Percentiles rank a stretch among this genome's conserved stretches.
Conservation (phyloP, 768 basidiomycete genomes). For the Inosperma sp. region DNA sequence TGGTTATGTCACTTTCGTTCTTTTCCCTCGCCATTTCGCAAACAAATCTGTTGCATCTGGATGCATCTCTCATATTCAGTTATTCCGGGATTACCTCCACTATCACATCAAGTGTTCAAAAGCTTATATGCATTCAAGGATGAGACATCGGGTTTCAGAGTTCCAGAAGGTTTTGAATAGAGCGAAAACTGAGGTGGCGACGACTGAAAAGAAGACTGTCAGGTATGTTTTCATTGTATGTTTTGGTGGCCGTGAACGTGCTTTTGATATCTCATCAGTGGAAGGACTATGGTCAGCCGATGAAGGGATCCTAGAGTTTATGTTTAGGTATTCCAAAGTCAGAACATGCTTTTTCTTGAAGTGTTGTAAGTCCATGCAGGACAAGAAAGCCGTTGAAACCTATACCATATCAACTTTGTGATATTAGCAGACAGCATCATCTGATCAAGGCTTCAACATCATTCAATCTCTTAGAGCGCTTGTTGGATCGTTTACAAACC, state of each 20-base stretch:
- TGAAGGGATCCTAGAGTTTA: no score
- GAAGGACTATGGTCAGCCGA: conserved; percentile 53
- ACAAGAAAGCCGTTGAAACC: no score
- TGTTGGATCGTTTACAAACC: no score
- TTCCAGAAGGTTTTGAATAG: conserved; percentile 96
- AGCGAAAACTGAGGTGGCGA: conserved; percentile 87
- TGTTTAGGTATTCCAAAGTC: no score
- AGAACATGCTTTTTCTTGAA: no score
- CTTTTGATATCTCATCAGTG: conserved; percentile 35
- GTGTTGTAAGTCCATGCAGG: no score
- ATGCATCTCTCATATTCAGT: conserved; percentile 91
- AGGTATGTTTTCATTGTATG: conserved; percentile 49
- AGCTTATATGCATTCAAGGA: conserved; percentile 98
- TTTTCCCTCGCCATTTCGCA: conserved; percentile 94
- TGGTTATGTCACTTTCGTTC: conserved; percentile 96
- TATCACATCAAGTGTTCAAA: conserved; percentile 99
- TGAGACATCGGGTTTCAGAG: conserved; percentile 89
- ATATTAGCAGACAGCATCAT: no score
- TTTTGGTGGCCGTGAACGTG: no score
- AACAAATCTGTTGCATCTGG: conserved; percentile 60
- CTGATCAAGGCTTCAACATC: no score
- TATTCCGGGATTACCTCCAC: conserved; percentile 98
- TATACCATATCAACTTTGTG: no score
- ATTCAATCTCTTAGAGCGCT: no score
- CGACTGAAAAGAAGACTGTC: conserved; percentile 84